Evolutionary conservation across 2,329 filamentous ascomycete species (phyloP), one percentile per base, ranked within the genome.

Genomic region (Hypoxylon sp.): DNA sequence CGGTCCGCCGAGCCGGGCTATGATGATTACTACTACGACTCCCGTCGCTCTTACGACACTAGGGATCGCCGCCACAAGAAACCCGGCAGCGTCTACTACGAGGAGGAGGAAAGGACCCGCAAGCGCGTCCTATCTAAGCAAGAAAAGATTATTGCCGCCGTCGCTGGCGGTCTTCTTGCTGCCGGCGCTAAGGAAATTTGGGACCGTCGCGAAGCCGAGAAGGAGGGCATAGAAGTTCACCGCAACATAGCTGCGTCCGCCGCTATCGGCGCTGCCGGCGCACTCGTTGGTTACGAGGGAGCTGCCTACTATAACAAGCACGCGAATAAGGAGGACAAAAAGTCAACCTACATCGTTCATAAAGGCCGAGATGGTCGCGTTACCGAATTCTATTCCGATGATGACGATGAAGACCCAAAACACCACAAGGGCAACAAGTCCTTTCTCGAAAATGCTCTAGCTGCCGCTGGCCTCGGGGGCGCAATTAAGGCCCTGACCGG

Each of bases 101-200:
- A 92, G 67, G 89, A 90, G 68, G 89, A 92, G 63, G 81, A 84
- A 68, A 78, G 79, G 61, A 81, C 82, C 70, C 82, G 82, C 67
- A 86, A 80, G 72, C 83, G 87, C 72, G 82, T 86, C 66, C 80
- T 90, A 65, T 85, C 85, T 67, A 87, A 89, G 79, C 87, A 91
- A 74, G 86, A 91, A 72, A 90, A 90, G 79, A 89, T 91, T 69
- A 84, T 90, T 51, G 89, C 89, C 21, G 89, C 88, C n/a, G 84
- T 91, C 35, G 86, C 87, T 37, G 89, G 89, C 46, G 89, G 89
- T 57, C 87, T 89, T 32, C 79, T 91, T 21, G 87, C 88, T n/a
- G 87, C 88, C 8, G 89, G 88, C 55, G 87, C 87, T 55, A 91
- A 91, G 79, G 89, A 91, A 76, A 78, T 91, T 3, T 91, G 85